phyloP scores from a whole-genome alignment of 2,329 filamentous ascomycete species.

The Paraphoma sp. region DNA sequence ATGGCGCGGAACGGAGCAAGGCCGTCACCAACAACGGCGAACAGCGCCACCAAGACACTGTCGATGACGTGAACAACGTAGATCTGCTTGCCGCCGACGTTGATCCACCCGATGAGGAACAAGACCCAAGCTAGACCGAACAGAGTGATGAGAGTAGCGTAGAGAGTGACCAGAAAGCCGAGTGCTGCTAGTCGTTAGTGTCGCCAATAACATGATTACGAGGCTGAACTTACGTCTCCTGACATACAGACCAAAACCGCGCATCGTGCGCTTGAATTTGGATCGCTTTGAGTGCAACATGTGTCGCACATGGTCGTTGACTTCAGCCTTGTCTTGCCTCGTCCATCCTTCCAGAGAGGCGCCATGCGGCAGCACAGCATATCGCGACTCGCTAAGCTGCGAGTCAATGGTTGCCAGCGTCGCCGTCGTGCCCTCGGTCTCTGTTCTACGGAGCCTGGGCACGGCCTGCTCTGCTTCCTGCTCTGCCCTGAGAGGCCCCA shows the following conservation, averaged over 20 bases:
- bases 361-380: slow-evolving; percentile 80
- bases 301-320: slow-evolving; percentile 87
- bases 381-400: slow-evolving; percentile 71
- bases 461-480: slow-evolving; percentile 25
- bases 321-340: slow-evolving; percentile 73
- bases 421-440: slow-evolving; percentile 36
- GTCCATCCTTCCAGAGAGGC: slow-evolving; percentile 76
- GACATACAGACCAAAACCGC: slow-evolving; percentile 82
- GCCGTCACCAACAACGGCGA: slow-evolving; percentile 68
- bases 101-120: slow-evolving; percentile 91
- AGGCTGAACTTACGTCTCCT: slow-evolving; percentile 62
- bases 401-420: slow-evolving; percentile 69
- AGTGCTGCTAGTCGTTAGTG: slow-evolving; percentile 59
- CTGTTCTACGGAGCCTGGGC: slow-evolving; percentile 31
- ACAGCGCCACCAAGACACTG: slow-evolving; percentile 66
- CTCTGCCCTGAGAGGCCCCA: slow-evolving; percentile 27
- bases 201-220: not conserved
- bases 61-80: slow-evolving; percentile 64
- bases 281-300: slow-evolving; percentile 83
- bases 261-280: slow-evolving; percentile 79
- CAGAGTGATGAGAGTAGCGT: slow-evolving; percentile 80
- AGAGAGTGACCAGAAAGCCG: slow-evolving; percentile 83
- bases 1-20: slow-evolving; percentile 75
- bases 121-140: slow-evolving; percentile 89
- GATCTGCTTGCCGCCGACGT: slow-evolving; percentile 73